Evolutionary conservation across 768 basidiomycete species (phyloP), one percentile per base, ranked within the genome.

Genomic region (Tulasnella sp.): DNA sequence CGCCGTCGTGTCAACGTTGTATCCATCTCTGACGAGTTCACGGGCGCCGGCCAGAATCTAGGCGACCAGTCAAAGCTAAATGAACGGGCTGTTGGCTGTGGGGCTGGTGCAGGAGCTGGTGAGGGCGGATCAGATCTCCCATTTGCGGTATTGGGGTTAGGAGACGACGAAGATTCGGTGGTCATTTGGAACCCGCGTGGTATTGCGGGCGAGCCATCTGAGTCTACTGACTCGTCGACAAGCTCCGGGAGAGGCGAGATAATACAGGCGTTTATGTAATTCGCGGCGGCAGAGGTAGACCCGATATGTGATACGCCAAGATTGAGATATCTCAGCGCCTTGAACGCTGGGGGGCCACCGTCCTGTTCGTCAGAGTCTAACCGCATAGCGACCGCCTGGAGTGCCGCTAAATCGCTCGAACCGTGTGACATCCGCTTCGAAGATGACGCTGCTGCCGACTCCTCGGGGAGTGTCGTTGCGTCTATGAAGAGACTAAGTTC

Each of bases 301-400:
- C 41, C 43, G 43, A 56, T 21, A 45, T 56, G 54, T 8, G 54
- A 56, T 17, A 56, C 54, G 21, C 54, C 54, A 24, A 56, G 54
- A 23, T 56, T 56, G 41, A 56, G 54, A 23, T 56, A 56, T 30
- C 41, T 34, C 8, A 56, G 54, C n/a, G 21, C 24, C 41, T 27
- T 42, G 43, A 42, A 44, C 54, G 26, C 54, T n/a, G 45, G 45
- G 10, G 38, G 19, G 5, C 9, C 34, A 56, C 54, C 34, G 15
- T 24, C 23, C 19, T 19, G n/a, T n/a, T 48, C 26, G n/a, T 48
- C 45, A 5, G 45, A 27, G 19, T 48, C 19, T n/a, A 5, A 27
- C 10, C 45, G 19, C 26, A 27, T 19, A 21, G 45, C 45, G 8
- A 48, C n/a, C 7, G n/a, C 45, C 26, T 48, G 45, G 19, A 48